phyloP scores from a whole-genome alignment of 2,329 filamentous ascomycete genomes.

The Aureobasidium leucospermi region DNA sequence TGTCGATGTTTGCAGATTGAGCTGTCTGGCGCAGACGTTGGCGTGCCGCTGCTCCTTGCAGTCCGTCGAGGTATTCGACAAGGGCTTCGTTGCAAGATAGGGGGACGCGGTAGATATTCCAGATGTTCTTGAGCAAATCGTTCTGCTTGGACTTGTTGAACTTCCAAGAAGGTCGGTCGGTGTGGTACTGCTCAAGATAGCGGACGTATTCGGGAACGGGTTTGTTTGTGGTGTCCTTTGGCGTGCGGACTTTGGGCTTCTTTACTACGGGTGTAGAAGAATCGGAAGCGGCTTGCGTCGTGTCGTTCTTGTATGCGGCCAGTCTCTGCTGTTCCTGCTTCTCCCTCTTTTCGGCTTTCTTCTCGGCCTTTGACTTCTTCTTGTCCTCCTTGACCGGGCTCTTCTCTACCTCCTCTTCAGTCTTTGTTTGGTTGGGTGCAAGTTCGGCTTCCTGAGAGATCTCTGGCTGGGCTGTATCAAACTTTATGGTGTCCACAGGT shows the following conservation, averaged over 20 bases:
- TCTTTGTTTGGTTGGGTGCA: constrained; percentile 11
- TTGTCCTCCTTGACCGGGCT: constrained; percentile 20
- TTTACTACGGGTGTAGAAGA: background rate
- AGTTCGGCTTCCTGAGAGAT: background rate
- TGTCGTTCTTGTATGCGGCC: background rate
- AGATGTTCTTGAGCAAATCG: constrained; percentile 73
- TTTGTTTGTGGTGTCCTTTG: constrained; percentile 15
- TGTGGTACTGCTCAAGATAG: constrained; percentile 72
- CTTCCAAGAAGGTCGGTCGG: constrained; percentile 69
- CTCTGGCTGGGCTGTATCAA: background rate
- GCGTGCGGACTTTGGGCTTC: constrained; percentile 16
- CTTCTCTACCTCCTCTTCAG: constrained; percentile 5
- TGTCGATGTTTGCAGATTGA: constrained; percentile 51
- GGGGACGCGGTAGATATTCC: constrained; percentile 65
- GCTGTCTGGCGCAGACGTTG: constrained; percentile 62
- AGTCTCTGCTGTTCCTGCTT: constrained; percentile 28
- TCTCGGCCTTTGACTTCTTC: constrained; percentile 21
- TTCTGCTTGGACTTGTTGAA: constrained; percentile 94
- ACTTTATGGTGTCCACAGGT: background rate
- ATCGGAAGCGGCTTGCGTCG: background rate
- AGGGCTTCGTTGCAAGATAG: constrained; percentile 61
- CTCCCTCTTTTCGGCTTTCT: constrained; percentile 24
- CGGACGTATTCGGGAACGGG: constrained; percentile 54
- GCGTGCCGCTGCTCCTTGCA: constrained; percentile 65
- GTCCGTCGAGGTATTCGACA: constrained; percentile 67